Percentiles rank a stretch among this genome's conserved stretches.
phyloP scores from a whole-genome alignment of 1,139 yeast species.

The Saccharomyces hybrid region DNA sequence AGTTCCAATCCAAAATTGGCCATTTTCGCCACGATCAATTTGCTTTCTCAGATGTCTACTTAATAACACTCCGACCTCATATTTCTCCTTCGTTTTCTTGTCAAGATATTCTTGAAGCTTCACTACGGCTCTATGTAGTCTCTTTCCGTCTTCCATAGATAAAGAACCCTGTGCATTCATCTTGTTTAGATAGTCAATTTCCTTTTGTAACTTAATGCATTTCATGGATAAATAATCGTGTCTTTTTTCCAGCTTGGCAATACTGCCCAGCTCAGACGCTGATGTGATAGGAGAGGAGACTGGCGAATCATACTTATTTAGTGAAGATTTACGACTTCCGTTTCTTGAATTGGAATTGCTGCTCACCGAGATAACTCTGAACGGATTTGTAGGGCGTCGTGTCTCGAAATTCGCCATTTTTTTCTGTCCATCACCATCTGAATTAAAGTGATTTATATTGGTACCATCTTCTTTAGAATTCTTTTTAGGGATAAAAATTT shows the following conservation, averaged over 20 bases:
- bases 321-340: slow-evolving; percentile 6
- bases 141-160: slow-evolving; percentile 33
- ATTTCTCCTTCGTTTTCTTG: slow-evolving; percentile 35
- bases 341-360: slow-evolving; percentile 11
- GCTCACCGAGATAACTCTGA: slow-evolving; percentile 29
- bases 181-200: slow-evolving; percentile 31
- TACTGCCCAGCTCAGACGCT: slow-evolving; percentile 6
- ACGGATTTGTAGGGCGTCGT: slow-evolving; percentile 24
- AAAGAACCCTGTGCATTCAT: slow-evolving; percentile 32
- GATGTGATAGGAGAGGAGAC: background rate
- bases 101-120: slow-evolving; percentile 35
- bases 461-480: slow-evolving; percentile 3
- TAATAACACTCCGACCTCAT: slow-evolving; percentile 34
- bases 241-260: slow-evolving; percentile 20
- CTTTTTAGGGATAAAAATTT: slow-evolving; percentile 13
- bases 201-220: slow-evolving; percentile 32
- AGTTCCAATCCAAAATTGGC: slow-evolving; percentile 31
- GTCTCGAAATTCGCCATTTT: background rate
- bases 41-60: slow-evolving; percentile 35
- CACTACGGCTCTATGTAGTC: slow-evolving; percentile 32
- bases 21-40: slow-evolving; percentile 36
- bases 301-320: slow-evolving; percentile 3
- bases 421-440: background rate
- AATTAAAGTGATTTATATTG: slow-evolving; percentile 1
- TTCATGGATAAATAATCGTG: slow-evolving; percentile 27